phyloP scores from a whole-genome alignment of 177 flowering plant species.

The Vitis hybrid region DNA sequence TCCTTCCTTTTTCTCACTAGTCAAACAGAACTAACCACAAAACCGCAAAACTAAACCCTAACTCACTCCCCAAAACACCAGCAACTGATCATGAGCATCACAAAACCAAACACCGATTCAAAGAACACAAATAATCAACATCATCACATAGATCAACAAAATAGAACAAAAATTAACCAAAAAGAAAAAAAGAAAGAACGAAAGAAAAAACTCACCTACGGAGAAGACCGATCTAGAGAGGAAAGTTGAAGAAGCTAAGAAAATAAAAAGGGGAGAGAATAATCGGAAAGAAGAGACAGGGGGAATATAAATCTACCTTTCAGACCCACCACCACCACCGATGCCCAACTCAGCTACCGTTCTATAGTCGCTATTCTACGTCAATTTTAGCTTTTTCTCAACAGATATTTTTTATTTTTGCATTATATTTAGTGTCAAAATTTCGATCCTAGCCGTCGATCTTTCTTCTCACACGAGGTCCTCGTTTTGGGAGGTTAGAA shows the following conservation, averaged over 20 bases:
- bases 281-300: neutral
- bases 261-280: neutral
- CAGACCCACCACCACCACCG: neutral
- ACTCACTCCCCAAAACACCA: too few relatives aligned
- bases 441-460: neutral
- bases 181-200: neutral
- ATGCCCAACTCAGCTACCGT: slow-evolving; percentile 5
- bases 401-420: too few relatives aligned
- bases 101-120: too few relatives aligned
- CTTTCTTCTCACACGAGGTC: neutral
- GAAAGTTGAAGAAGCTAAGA: slow-evolving; percentile 2
- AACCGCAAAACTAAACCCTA: too few relatives aligned
- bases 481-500: too few relatives aligned
- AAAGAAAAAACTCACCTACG: neutral
- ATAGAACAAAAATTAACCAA: neutral
- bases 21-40: too few relatives aligned
- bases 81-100: too few relatives aligned
- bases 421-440: neutral
- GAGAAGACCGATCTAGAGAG: neutral
- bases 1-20: too few relatives aligned
- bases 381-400: too few relatives aligned
- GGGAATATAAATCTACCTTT: neutral
- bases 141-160: too few relatives aligned
- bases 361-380: neutral
- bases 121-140: too few relatives aligned